Base-by-base conservation (phyloP, 768 basidiomycete genomes). In the Candolleomyces aberdarensis region DNA sequence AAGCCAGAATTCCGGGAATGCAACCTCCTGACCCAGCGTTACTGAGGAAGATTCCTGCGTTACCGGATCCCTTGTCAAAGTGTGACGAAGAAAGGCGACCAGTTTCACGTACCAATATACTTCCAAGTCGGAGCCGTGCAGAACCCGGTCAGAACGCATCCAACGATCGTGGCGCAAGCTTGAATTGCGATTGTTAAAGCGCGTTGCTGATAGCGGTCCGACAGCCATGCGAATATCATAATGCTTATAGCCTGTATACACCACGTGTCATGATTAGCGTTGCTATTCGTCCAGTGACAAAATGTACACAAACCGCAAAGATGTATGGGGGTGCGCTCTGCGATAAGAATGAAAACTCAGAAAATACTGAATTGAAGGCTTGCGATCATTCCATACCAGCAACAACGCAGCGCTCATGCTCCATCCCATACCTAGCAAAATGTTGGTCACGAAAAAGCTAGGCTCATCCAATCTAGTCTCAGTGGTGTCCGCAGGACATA, bases 341-440 rank as follows among this genome's bases (percentile, higher is more conserved):
- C 6, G 57, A 31, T 46, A 10, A 46, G n/a, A 57, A 39, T 36
- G 13, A 19, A 13, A 26, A 39, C 39, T 41, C 48, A 26, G 26
- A 26, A 26, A 26, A 26, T 26, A 26, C 26, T 36, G 36, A 36
- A 36, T 36, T 36, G 36, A 36, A 36, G 6, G 11, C 26, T 26
- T 29, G 36, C 22, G 11, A 19, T 20, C 19, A 44, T 15, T 43
- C 55, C 68, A 47, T 56, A 80, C 80, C 69, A 83, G 60, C 48
- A 83, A 70, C 51, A 82, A 65, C 13, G 80, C 78, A 26, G 75
- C 68, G 15, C 68, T 67, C 40, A 76, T 63, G 56, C 72, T 76
- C 81, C 81, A 83, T 14, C 81, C 81, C 77, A 83, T 77, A 3
- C 78, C 78, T 19, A 75, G 72, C 53, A 83, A 70, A 46, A 83